phyloP scores from a whole-genome alignment of 768 basidiomycete genomes.

The Amylocystis lapponica region DNA sequence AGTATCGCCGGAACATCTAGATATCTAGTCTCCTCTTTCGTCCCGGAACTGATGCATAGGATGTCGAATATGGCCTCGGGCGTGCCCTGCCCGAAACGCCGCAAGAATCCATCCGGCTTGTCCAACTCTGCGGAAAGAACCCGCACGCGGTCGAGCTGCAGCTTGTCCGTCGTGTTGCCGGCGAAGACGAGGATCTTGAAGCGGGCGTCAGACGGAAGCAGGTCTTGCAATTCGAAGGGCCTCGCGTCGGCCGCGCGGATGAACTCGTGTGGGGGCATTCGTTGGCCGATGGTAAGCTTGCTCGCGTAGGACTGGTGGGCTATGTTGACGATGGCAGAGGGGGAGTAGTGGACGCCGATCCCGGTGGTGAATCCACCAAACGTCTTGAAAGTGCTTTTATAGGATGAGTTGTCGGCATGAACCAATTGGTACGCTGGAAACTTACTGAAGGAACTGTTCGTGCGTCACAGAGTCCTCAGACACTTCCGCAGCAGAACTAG shows the following conservation, averaged over 20 bases:
- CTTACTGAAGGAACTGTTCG: conserved; percentile 40
- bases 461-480: conserved; percentile 42
- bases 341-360: conserved; percentile 43
- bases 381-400: conserved; percentile 35
- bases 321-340: conserved; percentile 32
- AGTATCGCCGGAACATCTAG: conserved; percentile 40
- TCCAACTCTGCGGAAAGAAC: conserved; percentile 13
- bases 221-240: conserved; percentile 46
- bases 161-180: conserved; percentile 28
- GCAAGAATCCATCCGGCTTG: neutral
- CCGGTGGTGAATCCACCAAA: conserved; percentile 44
- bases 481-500: conserved; percentile 27
- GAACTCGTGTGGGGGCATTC: conserved; percentile 42
- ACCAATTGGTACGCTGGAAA: neutral
- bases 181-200: conserved; percentile 46
- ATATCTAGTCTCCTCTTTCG: conserved; percentile 12
- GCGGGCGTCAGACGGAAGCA: conserved; percentile 40
- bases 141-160: conserved; percentile 14
- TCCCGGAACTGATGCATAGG: conserved; percentile 11
- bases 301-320: conserved; percentile 32
- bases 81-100: conserved; percentile 1
- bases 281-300: conserved; percentile 42
- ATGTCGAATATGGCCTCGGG: conserved; percentile 9
- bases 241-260: conserved; percentile 41
- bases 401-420: neutral